Base-by-base conservation (phyloP, 805 yeast species). In the Candida ponderosae region DNA sequence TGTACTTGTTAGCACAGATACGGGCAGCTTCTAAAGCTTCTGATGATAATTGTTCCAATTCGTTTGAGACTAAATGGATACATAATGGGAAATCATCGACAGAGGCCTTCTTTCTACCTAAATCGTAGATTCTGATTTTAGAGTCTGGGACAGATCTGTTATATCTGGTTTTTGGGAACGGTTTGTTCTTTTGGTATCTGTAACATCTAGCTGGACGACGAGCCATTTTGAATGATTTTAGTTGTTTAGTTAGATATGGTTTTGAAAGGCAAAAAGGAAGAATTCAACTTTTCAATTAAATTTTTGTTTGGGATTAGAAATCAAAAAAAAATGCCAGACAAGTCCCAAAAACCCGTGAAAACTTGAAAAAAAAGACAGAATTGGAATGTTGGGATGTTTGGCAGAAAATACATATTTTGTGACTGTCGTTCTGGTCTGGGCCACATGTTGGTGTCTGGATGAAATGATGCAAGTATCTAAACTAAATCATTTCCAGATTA, bases 151-250 rank as follows among this genome's bases (percentile, higher is more conserved):
- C 98, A 76, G 97, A 97, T 82, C 98, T 90, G 90, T 93, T 93
- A 88, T 89, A 93, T 78, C 98, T 89, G 65, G 97, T 89, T 82
- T 93, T 93, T 79, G 98, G 98, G 85, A 80, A 93, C 66, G 98
- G 98, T 81, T 93, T 93, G 95, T 93, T 93, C 86, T 93, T 93
- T 85, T 96, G 94, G 94, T 90, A 93, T 80, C 98, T 88, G 96
- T 93, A 93, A 81, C 98, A 93, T 83, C 97, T 87, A 81, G 98
- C 98, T 74, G 98, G 98, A 84, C 97, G 90, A 79, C 97, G 88
- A 73, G 97, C 97, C 97, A 90, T 90, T 70, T 81, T 85, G 79
- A 69, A 66, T 51, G 43, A 42, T 43, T 45, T 40, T 38, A 37
- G 39, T 32, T 15, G n/a, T 13, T 26, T 38, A 23, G 16, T 9